Evolutionary conservation across 108 stramenopile genomes (phyloP), one percentile per base, ranked within the genome.

Genomic region (Hondaea fermentalgiana): DNA sequence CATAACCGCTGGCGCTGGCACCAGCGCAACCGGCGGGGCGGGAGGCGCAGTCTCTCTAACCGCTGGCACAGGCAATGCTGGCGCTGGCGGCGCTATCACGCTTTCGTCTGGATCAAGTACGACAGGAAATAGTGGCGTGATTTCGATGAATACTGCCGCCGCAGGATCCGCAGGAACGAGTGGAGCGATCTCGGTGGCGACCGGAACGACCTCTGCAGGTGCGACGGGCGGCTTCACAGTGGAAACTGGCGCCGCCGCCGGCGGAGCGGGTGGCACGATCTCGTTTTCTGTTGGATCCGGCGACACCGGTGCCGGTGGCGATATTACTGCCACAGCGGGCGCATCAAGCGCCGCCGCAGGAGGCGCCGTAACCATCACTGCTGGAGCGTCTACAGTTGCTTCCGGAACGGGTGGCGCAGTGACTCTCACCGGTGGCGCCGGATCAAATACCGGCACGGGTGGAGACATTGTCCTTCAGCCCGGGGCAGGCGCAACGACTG

Each of bases 1-100:
- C 44, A 25, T 92, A 5, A 72, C 89, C 49, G 60, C 91, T 4
- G 88, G 53, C 16, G 91, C 90, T 43, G 92, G 92, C 21, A 89
- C 64, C 10, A 42, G 64, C 3, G 25, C 64, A n/a, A 35, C 64
- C 8, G 64, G 14, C 14, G 55, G 64, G 10, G 64, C 42, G 1
- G 64, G 64, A 35, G 64, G 64, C 64, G 25, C 64, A 14, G 23
- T 69, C 42, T 12, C 42, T 8, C 64, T 69, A 0, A 16, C 35
- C 8, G 64, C 14, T 17, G 64, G 64, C 6, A 2, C 64, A n/a
- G 64, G 35, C 42, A 42, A 35, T 12, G 47, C 8, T 1, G 57
- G 58, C 8, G 44, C 45, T 5, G 87, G 87, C 6, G 87, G 87
- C 6, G 29, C 29, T 19, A 23, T 87, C 0, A 17, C 57, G 4